Base-by-base conservation (phyloP, 768 basidiomycete genomes). In the Glaciozyma martinii region DNA sequence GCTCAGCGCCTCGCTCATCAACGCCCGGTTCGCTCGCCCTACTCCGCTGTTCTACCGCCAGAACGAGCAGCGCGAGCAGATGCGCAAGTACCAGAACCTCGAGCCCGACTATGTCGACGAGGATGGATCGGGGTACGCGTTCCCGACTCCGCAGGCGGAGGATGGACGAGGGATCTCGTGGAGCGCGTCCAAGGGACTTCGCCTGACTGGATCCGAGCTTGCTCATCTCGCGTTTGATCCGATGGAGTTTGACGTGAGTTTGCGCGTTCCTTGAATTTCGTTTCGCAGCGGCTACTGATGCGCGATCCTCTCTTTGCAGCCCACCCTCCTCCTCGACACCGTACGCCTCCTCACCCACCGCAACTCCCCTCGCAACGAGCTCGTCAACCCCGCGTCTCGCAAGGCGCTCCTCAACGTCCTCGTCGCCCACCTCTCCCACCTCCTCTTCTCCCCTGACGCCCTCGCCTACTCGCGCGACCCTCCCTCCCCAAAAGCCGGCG, bases 301-400 rank as follows among this genome's bases (percentile, higher is more conserved):
- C 16, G 30, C 13, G 33, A 46, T n/a, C 57, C 9, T 1, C n/a
- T n/a, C n/a, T n/a, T 27, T 18, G 7, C 61, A 71, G 70, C 73
- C 73, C 7, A 40, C 71, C 13, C 54, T 67, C 10, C 68, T 74
- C 15, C 63, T 73, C 52, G 72, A 74, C 66, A 66, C 71, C 5
- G 44, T 71, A 18, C 64, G 71, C 7, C 68, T 71, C 29, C 55
- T 74, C 27, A 62, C 59, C 29, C 64, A 64, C 19, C 53, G 61
- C 16, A 58, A 56, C 47, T 47, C 62, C 1, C 63, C 65, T 12
- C 25, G 33, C 21, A 32, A 56, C 12, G 62, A 62, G 10, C 23
- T 47, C 3, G 49, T 43, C 53, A 30, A 16, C 47, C n/a, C 19
- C 6, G 46, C 52, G 3, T 42, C 57, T 21, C 53, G 52, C 52